phyloP scores from a whole-genome alignment of 2,329 filamentous ascomycete genomes.

The Calonectria pseudoreteaudii region DNA sequence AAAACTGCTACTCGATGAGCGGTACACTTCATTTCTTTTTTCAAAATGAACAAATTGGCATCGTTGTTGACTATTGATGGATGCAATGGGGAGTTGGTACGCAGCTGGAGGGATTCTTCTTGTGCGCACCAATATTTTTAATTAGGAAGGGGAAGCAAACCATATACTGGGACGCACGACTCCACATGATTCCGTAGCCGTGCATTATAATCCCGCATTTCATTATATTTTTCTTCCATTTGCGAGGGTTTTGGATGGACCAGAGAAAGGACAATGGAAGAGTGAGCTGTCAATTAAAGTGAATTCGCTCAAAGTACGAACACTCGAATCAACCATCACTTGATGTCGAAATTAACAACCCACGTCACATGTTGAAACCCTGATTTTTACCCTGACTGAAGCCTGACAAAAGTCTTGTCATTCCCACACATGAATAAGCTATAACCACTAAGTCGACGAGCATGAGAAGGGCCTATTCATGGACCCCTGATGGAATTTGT shows the following conservation, averaged over 20 bases:
- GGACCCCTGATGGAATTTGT: neutral
- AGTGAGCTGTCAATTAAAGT: neutral
- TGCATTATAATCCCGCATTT: too few species aligned
- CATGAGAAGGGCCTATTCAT: neutral
- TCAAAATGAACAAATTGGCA: neutral
- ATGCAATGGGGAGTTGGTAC: neutral
- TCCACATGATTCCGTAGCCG: too few species aligned
- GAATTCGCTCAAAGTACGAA: neutral
- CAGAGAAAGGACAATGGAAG: neutral
- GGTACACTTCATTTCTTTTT: neutral
- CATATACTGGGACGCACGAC: too few species aligned
- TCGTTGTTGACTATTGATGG: neutral
- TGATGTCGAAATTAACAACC: neutral
- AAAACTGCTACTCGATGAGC: neutral
- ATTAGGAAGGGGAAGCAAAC: neutral
- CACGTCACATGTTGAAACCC: neutral
- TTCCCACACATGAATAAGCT: neutral
- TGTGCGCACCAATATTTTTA: neutral
- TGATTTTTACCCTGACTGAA: neutral
- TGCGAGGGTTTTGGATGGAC: neutral
- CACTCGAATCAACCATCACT: neutral
- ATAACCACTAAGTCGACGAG: neutral
- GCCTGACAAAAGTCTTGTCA: neutral
- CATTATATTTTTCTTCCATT: too few species aligned
- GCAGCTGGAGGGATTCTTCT: neutral